Percentiles rank a stretch among this genome's conserved stretches.
Conservation (phyloP, 2,329 filamentous ascomycete genomes). For the Clathrospora elynae region DNA sequence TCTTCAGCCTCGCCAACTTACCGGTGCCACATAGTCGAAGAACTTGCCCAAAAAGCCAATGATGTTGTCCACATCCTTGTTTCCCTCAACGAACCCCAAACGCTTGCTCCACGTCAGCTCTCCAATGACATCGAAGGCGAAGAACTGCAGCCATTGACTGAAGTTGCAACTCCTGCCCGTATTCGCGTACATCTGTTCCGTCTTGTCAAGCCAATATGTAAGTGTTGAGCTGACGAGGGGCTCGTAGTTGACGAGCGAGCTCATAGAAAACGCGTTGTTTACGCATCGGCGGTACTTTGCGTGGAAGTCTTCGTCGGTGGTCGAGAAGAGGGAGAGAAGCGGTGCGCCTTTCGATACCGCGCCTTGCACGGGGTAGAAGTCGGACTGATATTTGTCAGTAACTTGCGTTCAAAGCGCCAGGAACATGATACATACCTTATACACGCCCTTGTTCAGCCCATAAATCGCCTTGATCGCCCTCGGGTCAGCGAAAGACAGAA, state of each 20-base stretch:
- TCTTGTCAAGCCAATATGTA: conserved; percentile 67
- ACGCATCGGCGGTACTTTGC: conserved; percentile 75
- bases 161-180: conserved; percentile 63
- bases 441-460: conserved; percentile 78
- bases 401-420: background rate
- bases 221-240: conserved; percentile 79
- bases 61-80: conserved; percentile 77
- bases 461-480: conserved; percentile 77
- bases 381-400: conserved; percentile 60
- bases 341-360: conserved; percentile 70
- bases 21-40: conserved; percentile 73
- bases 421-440: conserved; percentile 62
- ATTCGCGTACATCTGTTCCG: conserved; percentile 50
- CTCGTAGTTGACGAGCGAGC: conserved; percentile 75
- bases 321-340: conserved; percentile 76
- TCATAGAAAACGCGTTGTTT: conserved; percentile 79
- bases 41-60: conserved; percentile 67
- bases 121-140: conserved; percentile 81
- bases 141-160: conserved; percentile 76
- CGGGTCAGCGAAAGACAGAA: conserved; percentile 74
- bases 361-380: conserved; percentile 81
- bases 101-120: conserved; percentile 77
- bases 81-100: conserved; percentile 75
- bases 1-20: conserved; percentile 46
- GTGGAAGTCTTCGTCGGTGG: conserved; percentile 75